Percentiles rank a stretch among this genome's conserved stretches.
These are phyloP conservation scores for button mushroom (Agaricus bisporus) DNA, from an alignment of 768 basidiomycete species.

Conservation along the genomic window DNA sequence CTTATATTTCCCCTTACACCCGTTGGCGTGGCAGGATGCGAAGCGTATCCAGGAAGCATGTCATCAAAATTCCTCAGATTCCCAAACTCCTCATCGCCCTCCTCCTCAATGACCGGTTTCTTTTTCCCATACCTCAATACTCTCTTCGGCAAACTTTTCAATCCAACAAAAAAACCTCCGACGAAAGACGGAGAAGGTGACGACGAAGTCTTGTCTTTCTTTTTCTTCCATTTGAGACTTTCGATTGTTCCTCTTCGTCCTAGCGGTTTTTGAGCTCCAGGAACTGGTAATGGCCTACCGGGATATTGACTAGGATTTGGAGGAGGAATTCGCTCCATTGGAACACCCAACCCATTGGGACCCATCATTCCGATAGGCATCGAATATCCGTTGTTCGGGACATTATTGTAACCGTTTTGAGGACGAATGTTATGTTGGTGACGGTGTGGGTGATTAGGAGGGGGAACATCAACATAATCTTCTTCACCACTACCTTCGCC, in stretches of 20 bases:
- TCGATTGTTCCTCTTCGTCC: not conserved
- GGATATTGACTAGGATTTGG: not conserved
- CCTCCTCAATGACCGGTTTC: not conserved
- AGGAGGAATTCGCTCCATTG: conserved; percentile 6
- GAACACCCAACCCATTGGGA: not conserved
- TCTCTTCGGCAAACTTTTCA: conserved; percentile 8
- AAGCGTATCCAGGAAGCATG: not conserved
- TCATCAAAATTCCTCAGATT: not conserved
- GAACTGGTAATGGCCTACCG: conserved; percentile 2
- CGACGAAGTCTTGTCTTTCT: not conserved
- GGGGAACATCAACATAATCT: not conserved
- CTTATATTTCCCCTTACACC: not conserved
- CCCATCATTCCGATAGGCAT: conserved; percentile 11
- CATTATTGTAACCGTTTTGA: not conserved
- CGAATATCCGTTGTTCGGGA: not conserved
- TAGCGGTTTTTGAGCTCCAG: conserved; percentile 1
- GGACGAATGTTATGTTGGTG: not conserved
- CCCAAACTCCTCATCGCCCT: not conserved
- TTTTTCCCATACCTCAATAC: conserved; percentile 6
- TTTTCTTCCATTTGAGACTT: not conserved
- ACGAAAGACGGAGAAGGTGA: not conserved
- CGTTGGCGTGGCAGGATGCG: conserved; percentile 5
- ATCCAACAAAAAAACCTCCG: conserved; percentile 2
- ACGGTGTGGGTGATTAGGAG: not conserved
- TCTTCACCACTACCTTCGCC: not conserved